Base-by-base conservation (phyloP, 768 basidiomycete genomes). In the Termitomyces sp. region DNA sequence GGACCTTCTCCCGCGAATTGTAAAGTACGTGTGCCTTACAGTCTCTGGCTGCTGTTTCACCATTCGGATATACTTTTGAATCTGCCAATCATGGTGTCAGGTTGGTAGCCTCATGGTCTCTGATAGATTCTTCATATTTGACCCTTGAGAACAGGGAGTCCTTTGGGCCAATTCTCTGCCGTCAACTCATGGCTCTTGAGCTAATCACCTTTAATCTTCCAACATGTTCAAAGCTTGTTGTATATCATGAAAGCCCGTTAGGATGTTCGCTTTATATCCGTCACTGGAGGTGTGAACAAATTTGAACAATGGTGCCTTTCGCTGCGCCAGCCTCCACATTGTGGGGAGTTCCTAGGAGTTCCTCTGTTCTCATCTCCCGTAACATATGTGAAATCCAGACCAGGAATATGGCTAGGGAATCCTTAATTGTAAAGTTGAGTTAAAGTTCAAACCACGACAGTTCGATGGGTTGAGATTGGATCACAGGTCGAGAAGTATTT, bases 1-100 rank as follows among this genome's bases (percentile, higher is more conserved):
- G n/a, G n/a, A n/a, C 31, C 55, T 56, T 60, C 55, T 54, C 55
- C 55, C 50, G 52, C 55, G 55, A 59, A 56, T 13, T 22, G 29
- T 54, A n/a, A 11, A 43, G 54, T 33, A 48, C 45, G 50, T 18
- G 15, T 32, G 29, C 13, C n/a, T 10, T n/a, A n/a, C n/a, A 27
- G 31, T 25, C 35, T 33, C 25, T 29, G 15, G 22, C 15, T 36
- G 47, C 43, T 27, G 18, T 51, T 40, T 10, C 5, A 22, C 18
- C 39, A 15, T 47, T 20, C 3, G 32, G 13, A 32, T 33, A 33
- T 15, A 35, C 22, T n/a, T 35, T 27, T 12, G 16, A 2, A 3
- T 25, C 25, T 15, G 0, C 12, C 43, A 35, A 44, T 29, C 39
- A 33, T 22, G 16, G 32, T 44, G 44, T 36, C 40, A 52, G 55